phyloP scores from a whole-genome alignment of 1,139 yeast genomes.

The Yamadazyma conglobata region DNA sequence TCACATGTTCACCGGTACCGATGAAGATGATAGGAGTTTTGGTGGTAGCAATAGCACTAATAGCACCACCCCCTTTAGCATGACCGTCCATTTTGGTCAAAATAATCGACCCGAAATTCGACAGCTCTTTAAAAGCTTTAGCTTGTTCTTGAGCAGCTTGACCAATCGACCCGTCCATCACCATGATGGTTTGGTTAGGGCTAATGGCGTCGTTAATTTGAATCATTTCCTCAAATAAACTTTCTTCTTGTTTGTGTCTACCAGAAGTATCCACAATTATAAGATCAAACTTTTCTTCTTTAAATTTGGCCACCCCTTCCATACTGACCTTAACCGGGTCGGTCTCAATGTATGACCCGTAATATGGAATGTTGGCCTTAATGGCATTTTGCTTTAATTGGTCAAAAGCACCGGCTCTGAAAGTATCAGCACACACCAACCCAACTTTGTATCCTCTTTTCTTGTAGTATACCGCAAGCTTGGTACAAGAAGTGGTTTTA shows the following conservation, averaged over 20 bases:
- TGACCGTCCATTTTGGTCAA: slow-evolving; percentile 98
- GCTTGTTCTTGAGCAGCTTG: slow-evolving; percentile 98
- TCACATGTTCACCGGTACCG: slow-evolving; percentile 97
- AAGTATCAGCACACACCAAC: slow-evolving; percentile 96
- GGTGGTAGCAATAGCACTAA: slow-evolving; percentile 97
- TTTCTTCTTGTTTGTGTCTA: slow-evolving; percentile 93
- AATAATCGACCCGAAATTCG: slow-evolving; percentile 92
- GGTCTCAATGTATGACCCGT: slow-evolving; percentile 92
- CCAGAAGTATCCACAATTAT: slow-evolving; percentile 98
- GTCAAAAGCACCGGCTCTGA: slow-evolving; percentile 99
- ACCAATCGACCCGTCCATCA: slow-evolving; percentile 94
- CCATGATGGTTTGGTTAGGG: slow-evolving; percentile 97
- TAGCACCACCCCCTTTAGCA: slow-evolving; percentile 99
- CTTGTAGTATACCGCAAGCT: slow-evolving; percentile 90
- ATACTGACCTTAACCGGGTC: slow-evolving; percentile 91
- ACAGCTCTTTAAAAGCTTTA: slow-evolving; percentile 85
- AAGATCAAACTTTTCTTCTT: slow-evolving; percentile 85
- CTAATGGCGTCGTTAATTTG: slow-evolving; percentile 82
- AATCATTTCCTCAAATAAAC: slow-evolving; percentile 89
- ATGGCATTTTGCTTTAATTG: slow-evolving; percentile 97
- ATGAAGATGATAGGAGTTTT: slow-evolving; percentile 94
- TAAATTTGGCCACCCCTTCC: slow-evolving; percentile 90
- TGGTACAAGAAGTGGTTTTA: slow-evolving; percentile 96
- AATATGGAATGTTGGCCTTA: slow-evolving; percentile 89
- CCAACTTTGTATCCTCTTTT: slow-evolving; percentile 94